A percentile compares a stretch with the other conserved stretches of the same genome.
phyloP scores from a whole-genome alignment of 2,329 filamentous ascomycete genomes.

The Exserohilum turcica region DNA sequence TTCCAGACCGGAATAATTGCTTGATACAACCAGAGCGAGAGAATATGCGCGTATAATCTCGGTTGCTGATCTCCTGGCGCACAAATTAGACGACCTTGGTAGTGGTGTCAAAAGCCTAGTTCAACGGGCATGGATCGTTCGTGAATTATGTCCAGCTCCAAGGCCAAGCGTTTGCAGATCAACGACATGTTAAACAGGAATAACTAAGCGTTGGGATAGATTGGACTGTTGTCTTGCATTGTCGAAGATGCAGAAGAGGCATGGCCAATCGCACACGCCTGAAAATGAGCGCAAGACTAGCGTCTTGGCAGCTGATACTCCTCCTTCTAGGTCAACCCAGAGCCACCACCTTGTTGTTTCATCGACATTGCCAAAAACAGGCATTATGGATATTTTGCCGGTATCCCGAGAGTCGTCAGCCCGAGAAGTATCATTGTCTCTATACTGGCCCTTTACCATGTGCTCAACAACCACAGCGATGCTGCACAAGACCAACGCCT shows the following conservation, averaged over 20 bases:
- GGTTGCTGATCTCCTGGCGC: not conserved
- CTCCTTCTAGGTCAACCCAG: not conserved
- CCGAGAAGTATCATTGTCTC: not conserved
- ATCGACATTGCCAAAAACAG: conserved; percentile 2
- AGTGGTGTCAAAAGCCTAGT: not conserved
- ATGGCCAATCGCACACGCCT: not conserved
- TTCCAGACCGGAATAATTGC: not conserved
- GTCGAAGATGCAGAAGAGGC: not conserved
- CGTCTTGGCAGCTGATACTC: conserved; percentile 7
- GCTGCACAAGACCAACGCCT: not conserved
- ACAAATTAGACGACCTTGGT: no score
- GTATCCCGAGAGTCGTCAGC: no score
- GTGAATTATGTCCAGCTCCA: not conserved
- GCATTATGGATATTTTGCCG: not conserved
- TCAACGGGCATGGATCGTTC: not conserved
- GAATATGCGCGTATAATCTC: not conserved
- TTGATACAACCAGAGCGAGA: not conserved
- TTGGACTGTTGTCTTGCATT: not conserved
- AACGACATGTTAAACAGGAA: not conserved
- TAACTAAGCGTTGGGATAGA: not conserved
- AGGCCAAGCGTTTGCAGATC: not conserved
- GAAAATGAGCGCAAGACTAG: conserved; percentile 10
- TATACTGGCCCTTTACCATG: not conserved
- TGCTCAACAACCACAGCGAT: not conserved
- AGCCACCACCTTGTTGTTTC: conserved; percentile 9